Base-by-base conservation (phyloP, 2,329 filamentous ascomycete species). In the Penicillium occitanis region DNA sequence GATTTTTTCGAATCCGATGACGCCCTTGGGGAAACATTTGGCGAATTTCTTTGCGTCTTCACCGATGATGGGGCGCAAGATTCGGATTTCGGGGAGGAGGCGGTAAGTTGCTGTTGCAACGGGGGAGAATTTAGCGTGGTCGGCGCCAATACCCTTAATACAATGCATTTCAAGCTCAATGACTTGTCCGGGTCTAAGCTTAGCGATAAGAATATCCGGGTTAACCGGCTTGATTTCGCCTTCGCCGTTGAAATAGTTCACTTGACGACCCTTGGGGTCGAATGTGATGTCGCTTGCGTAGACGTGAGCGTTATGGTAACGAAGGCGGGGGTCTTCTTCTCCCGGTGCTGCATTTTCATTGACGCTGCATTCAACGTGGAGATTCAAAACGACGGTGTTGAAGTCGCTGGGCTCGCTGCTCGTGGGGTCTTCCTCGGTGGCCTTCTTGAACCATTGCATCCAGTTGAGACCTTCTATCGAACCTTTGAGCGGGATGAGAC, bases 61-160 rank as follows among this genome's bases (percentile, higher is more conserved):
- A 51, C 94, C 95, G 3, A 96, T 77, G 68, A 99, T 98, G 22
- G 95, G 95, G 71, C 86, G 82, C 53, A 85, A 83, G 75, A 99
- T 98, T 69, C 86, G 85, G 78, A 99, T 98, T 70, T 89, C 89
- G 7, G 95, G 95, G 75, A 99, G 82, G 22, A 99, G 86, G 60
- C 95, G 88, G 82, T 99, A 99, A 28, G 91, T 92, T 2, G 95
- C 95, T 1, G 95, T 97, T 2, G 94, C 93, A 42, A 98, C 95
- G 57, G 95, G 95, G 0, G 92, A 97, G 83, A 95, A 99, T 80
- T 99, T 99, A 72, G 95, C 90, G 78, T 99, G 95, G 79, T 99
- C 95, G 69, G 90, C 88, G 58, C 95, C 95, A 71, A 96, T 88
- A 68, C 96, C 95, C 82, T 97, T 96, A 81, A 96, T 89, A 81